Base-by-base conservation (phyloP, 2,329 filamentous ascomycete species). In the Escovopsis sp. region DNA sequence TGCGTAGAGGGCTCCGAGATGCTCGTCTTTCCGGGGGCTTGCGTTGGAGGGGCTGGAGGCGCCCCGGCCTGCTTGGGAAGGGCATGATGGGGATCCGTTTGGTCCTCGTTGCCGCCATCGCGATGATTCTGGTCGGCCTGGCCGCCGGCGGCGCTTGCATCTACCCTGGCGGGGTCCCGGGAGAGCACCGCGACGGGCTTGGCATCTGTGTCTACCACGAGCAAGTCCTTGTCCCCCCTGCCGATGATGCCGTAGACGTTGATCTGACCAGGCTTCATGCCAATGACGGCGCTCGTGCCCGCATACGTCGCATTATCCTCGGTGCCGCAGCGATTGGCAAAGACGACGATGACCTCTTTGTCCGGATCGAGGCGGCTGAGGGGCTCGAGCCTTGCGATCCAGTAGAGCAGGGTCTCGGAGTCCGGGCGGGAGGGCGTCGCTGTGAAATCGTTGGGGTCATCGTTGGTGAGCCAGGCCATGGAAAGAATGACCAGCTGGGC, bases 391-490 rank as follows among this genome's bases (percentile, higher is more conserved):
- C 83, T 67, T 14, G 72, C 68, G 0, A 84, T 61, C 83, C 82
- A 88, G 46, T 88, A 88, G 0, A 71, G 69, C 8, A 88, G 50
- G 0, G 80, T 85, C 17, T 82, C 72, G 56, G 81, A 66, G 43
- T 87, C 81, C 0, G 80, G 79, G 34, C 75, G 69, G 1, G 65
- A 50, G 0, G 70, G 70, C 43, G 43, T 59, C 19, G 45, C 62
- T 39, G 48, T 72, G 49, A 61, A 74, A 7, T 39, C 38, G 14
- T 47, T 61, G 2, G 54, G 63, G 46, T 62, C 66, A 41, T 63
- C 72, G 37, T 52, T 61, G 2, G 79, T 84, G 23, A 82, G 61
- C 82, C 81, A 88, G 0, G 83, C 80, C 82, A 87, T 87, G 4
- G 70, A 73, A 0, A 88, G 45, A 25, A 86, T 70, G 2, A 83